Percentiles rank a stretch among this genome's conserved stretches.
Evolutionary conservation across 2,329 filamentous ascomycete genomes (phyloP).

Genomic region (Botryosphaeria agaves): DNA sequence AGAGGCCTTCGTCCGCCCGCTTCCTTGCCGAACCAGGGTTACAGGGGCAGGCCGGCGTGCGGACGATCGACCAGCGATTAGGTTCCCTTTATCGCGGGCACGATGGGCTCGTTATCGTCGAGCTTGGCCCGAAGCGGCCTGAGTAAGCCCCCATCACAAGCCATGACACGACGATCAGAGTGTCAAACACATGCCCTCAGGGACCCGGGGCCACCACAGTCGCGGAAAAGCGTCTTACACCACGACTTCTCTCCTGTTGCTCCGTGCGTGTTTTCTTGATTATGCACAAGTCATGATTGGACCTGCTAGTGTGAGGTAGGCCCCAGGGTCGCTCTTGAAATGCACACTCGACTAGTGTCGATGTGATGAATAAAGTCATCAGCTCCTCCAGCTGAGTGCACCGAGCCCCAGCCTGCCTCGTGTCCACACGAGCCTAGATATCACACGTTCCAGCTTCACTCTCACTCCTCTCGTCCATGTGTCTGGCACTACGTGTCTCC

Average conservation of each 20-base stretch:
- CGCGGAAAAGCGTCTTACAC: neutral
- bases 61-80: neutral
- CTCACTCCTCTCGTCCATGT: neutral
- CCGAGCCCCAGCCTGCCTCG: neutral
- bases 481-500: neutral
- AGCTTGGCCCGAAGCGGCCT: no score
- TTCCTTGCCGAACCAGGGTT: no score
- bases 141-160: no score
- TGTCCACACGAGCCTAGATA: neutral
- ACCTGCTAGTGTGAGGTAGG: neutral
- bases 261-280: neutral
- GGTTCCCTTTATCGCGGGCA: neutral
- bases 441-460: neutral
- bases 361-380: conserved; percentile 13
- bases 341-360: no score
- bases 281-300: neutral
- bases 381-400: neutral
- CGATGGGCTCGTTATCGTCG: no score
- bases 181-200: conserved; percentile 3
- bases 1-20: no score
- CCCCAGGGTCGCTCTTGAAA: neutral
- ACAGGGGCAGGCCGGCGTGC: conserved; percentile 10
- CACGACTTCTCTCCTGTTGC: neutral
- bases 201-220: neutral
- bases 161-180: no score